A percentile compares a stretch with the other conserved stretches of the same genome.
Evolutionary conservation across 805 yeast species (phyloP).

Genomic region (Suhomyces vadensis): DNA sequence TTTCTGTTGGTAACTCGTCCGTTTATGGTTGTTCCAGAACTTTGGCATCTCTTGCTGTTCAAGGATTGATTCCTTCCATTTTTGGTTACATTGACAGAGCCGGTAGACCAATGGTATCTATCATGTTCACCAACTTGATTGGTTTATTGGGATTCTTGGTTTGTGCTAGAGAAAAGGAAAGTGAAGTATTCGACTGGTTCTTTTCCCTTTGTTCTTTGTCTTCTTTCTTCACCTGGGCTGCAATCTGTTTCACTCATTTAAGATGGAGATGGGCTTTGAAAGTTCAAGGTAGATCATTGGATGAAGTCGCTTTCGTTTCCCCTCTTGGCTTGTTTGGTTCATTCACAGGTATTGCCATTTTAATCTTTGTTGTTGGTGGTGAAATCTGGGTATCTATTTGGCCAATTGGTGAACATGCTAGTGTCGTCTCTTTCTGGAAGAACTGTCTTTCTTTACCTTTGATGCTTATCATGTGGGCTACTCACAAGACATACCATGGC

Average conservation of each 20-base stretch:
- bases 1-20: conserved; percentile 77
- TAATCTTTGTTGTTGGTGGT: conserved; percentile 35
- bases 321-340: conserved; percentile 42
- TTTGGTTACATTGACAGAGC: conserved; percentile 41
- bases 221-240: conserved; percentile 43
- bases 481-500: conserved; percentile 39
- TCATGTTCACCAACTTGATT: conserved; percentile 31
- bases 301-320: conserved; percentile 37
- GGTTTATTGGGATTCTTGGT: conserved; percentile 44
- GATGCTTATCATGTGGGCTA: conserved; percentile 44
- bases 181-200: conserved; percentile 40
- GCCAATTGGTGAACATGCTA: conserved; percentile 33
- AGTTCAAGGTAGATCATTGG: conserved; percentile 32
- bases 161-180: conserved; percentile 31
- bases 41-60: conserved; percentile 64
- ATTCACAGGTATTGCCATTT: conserved; percentile 30
- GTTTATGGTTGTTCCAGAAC: conserved; percentile 75
- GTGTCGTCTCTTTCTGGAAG: conserved; percentile 48
- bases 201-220: conserved; percentile 43
- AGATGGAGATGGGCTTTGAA: conserved; percentile 42
- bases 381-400: conserved; percentile 42
- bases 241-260: conserved; percentile 42
- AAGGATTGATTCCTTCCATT: conserved; percentile 62
- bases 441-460: conserved; percentile 44
- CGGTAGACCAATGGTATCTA: conserved; percentile 45